phyloP scores from a whole-genome alignment of 495 filamentous ascomycete genomes.

The Trichoderma asperelloides region DNA sequence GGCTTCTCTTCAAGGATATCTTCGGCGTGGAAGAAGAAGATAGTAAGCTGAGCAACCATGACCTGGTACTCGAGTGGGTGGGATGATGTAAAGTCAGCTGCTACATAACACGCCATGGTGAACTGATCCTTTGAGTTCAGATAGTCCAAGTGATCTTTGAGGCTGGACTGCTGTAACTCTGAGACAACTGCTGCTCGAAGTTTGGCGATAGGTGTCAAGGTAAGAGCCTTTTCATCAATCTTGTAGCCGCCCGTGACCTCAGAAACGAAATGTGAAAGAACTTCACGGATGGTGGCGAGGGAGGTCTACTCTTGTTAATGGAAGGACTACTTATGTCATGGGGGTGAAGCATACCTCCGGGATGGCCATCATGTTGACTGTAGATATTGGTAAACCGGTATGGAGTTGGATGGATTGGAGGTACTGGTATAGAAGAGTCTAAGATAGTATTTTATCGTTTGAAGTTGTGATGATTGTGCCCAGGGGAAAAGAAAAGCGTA shows the following conservation, averaged over 20 bases:
- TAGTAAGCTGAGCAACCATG: neutral
- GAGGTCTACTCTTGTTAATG: conserved; percentile 19
- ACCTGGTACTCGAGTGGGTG: neutral
- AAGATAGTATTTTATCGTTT: too few relatives aligned
- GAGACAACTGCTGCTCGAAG: neutral
- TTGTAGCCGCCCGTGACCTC: neutral
- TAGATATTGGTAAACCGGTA: too few relatives aligned
- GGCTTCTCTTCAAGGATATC: neutral
- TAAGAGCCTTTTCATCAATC: neutral
- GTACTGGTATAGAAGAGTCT: too few relatives aligned
- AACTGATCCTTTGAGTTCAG: neutral
- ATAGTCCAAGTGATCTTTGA: neutral
- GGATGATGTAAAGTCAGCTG: neutral
- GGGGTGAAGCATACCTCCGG: too few relatives aligned
- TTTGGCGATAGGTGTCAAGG: neutral
- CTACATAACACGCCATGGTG: neutral
- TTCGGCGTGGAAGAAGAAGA: neutral
- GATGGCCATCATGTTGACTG: too few relatives aligned
- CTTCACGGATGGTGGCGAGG: neutral
- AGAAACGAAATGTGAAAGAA: neutral
- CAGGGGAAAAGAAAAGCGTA: too few relatives aligned
- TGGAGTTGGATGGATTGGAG: too few relatives aligned
- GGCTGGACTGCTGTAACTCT: neutral
- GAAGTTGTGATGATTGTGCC: too few relatives aligned
- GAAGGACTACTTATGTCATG: too few relatives aligned